These are phyloP conservation scores for Carnegiea gigantea DNA, from an alignment of 179 eudicot genomes.

Conservation along the genomic window DNA sequence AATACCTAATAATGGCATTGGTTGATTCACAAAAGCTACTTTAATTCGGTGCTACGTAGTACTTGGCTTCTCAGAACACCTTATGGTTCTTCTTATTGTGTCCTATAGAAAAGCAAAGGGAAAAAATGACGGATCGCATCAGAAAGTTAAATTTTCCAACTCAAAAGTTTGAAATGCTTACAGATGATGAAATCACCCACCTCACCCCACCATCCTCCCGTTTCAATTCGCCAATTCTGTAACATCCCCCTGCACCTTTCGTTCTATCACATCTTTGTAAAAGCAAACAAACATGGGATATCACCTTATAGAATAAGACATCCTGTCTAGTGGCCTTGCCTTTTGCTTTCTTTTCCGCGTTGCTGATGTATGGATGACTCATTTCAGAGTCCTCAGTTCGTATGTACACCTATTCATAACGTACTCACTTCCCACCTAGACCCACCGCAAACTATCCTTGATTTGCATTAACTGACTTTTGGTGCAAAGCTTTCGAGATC, in stretches of 20 bases:
- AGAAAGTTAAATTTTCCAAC: too few relatives aligned
- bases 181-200: conserved; percentile 6
- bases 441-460: background rate
- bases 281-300: conserved; percentile 22
- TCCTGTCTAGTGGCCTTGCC: conserved; percentile 5
- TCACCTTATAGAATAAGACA: conserved; percentile 18
- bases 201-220: background rate
- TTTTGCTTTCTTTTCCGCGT: background rate
- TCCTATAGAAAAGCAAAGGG: too few relatives aligned
- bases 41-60: too few relatives aligned
- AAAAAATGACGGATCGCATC: too few relatives aligned
- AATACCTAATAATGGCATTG: too few relatives aligned
- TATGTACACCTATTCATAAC: conserved; percentile 18
- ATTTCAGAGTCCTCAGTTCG: background rate
- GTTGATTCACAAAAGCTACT: too few relatives aligned
- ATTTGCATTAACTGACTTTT: background rate
- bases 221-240: background rate
- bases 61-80: too few relatives aligned
- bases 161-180: conserved; percentile 7
- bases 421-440: background rate
- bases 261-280: background rate
- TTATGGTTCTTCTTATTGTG: too few relatives aligned
- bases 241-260: background rate
- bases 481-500: background rate
- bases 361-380: conserved; percentile 24